phyloP scores from a whole-genome alignment of 2,329 filamentous ascomycete genomes.

The Xylariaceae sp. region DNA sequence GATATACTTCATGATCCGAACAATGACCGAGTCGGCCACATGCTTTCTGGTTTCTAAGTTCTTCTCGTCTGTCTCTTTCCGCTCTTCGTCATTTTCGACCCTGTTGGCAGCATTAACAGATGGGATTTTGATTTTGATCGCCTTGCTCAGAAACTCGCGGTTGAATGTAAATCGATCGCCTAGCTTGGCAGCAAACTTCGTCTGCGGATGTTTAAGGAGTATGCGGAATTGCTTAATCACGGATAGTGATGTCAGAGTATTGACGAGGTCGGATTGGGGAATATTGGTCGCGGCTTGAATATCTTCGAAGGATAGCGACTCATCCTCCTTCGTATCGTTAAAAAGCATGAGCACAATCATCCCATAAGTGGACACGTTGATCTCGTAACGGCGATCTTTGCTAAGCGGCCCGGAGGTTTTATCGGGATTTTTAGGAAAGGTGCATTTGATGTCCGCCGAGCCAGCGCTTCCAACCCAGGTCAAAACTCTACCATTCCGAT shows the following conservation, averaged over 20 bases:
- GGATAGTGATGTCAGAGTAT: slow-evolving; percentile 81
- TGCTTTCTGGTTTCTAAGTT: slow-evolving; percentile 75
- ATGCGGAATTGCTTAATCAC: slow-evolving; percentile 80
- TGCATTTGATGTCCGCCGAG: slow-evolving; percentile 83
- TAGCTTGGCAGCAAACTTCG: slow-evolving; percentile 73
- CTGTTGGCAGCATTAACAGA: slow-evolving; percentile 83
- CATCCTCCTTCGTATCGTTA: slow-evolving; percentile 71
- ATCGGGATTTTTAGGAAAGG: slow-evolving; percentile 74
- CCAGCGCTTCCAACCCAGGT: slow-evolving; percentile 79
- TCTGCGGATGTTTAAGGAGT: slow-evolving; percentile 79
- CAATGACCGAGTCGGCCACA: slow-evolving; percentile 77
- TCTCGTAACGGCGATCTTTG: slow-evolving; percentile 79
- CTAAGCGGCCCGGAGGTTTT: slow-evolving; percentile 68
- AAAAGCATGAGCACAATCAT: slow-evolving; percentile 92
- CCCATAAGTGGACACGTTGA: slow-evolving; percentile 90
- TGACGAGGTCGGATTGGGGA: slow-evolving; percentile 72
- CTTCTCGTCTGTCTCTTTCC: slow-evolving; percentile 76
- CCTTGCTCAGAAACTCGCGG: slow-evolving; percentile 78
- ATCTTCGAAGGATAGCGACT: slow-evolving; percentile 70
- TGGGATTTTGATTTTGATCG: slow-evolving; percentile 87
- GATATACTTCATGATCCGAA: slow-evolving; percentile 83
- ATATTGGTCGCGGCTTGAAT: slow-evolving; percentile 86
- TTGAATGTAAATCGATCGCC: slow-evolving; percentile 87
- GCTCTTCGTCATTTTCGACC: slow-evolving; percentile 76
- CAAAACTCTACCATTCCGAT: slow-evolving; percentile 85